A percentile compares a stretch with the other conserved stretches of the same genome.
These are phyloP conservation scores for Cenchrus fungigraminus DNA, from an alignment of 176 grass and related monocot genomes.

Conservation along the genomic window DNA sequence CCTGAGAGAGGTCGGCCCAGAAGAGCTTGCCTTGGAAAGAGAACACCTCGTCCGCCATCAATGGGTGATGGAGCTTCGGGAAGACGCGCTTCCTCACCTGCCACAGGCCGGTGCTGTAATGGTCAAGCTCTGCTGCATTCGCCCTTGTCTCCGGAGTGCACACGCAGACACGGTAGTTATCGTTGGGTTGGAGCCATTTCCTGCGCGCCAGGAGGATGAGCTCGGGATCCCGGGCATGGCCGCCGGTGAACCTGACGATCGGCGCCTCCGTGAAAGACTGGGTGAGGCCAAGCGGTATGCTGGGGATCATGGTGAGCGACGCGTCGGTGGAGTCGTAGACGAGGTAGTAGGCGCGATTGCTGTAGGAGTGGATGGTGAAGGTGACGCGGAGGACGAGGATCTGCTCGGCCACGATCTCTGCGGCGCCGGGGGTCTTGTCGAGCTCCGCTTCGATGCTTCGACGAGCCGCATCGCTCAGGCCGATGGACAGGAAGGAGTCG, in stretches of 20 bases:
- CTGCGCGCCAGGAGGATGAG: not conserved
- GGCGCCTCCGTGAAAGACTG: not conserved
- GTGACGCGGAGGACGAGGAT: not conserved
- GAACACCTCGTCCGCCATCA: not conserved
- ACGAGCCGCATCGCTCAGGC: not conserved
- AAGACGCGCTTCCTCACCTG: not conserved
- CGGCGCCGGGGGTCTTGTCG: not conserved
- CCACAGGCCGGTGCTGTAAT: not conserved
- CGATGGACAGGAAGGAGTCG: not conserved
- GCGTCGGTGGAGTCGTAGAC: slow-evolving; percentile 13
- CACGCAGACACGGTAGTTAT: not conserved
- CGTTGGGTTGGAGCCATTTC: rapidly evolving
- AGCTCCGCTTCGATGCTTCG: not conserved
- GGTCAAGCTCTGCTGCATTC: not conserved
- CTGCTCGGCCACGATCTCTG: not conserved
- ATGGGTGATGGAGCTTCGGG: not conserved
- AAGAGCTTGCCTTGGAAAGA: not conserved
- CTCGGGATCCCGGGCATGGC: not conserved
- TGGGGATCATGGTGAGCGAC: not conserved
- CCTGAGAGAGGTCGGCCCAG: slow-evolving; percentile 5
- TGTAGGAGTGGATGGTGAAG: rapidly evolving
- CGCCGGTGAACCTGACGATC: not conserved
- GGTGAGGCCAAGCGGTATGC: not conserved
- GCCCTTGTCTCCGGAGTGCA: not conserved
- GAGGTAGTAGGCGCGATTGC: not conserved